phyloP scores from a whole-genome alignment of 108 stramenopile species.

The Cylindrotheca fusiformis region DNA sequence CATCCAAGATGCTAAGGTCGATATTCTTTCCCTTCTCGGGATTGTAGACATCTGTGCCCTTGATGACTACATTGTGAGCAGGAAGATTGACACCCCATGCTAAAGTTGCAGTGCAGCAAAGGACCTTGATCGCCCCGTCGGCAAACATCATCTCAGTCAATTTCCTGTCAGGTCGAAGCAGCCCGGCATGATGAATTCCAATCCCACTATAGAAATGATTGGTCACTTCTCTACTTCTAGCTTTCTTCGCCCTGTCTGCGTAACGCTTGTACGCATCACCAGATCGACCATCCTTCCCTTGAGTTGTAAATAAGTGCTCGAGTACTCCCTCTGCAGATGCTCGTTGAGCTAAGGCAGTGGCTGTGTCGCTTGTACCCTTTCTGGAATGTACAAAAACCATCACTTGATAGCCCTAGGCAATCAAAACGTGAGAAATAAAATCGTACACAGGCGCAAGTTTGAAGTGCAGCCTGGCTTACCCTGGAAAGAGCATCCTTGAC shows the following conservation, averaged over 20 bases:
- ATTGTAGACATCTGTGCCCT: slow-evolving; percentile 99
- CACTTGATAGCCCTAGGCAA: slow-evolving; percentile 90
- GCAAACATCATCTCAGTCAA: slow-evolving; percentile 94
- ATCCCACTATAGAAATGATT: slow-evolving; percentile 90
- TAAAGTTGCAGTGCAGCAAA: slow-evolving; percentile 97
- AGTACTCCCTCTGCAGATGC: slow-evolving; percentile 61
- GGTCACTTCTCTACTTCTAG: slow-evolving; percentile 83
- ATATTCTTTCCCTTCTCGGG: slow-evolving; percentile 96
- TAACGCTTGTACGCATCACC: slow-evolving; percentile 64
- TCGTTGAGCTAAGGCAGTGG: slow-evolving; percentile 73
- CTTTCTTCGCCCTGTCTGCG: slow-evolving; percentile 73
- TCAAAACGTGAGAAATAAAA: no score
- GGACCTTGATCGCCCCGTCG: slow-evolving; percentile 94
- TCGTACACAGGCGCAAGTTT: no score
- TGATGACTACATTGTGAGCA: slow-evolving; percentile 94
- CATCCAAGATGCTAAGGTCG: slow-evolving; percentile 96
- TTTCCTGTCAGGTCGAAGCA: slow-evolving; percentile 94
- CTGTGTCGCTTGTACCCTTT: slow-evolving; percentile 93
- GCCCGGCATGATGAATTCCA: slow-evolving; percentile 99
- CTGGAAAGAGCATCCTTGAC: slow-evolving; percentile 77
- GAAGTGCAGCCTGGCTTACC: background rate
- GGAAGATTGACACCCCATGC: slow-evolving; percentile 98
- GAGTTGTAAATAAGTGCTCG: slow-evolving; percentile 67
- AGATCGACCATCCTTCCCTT: slow-evolving; percentile 42
- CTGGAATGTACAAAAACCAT: slow-evolving; percentile 99